Base-by-base conservation (phyloP, 1,139 yeast species). In the Hansenula lynferdii region DNA sequence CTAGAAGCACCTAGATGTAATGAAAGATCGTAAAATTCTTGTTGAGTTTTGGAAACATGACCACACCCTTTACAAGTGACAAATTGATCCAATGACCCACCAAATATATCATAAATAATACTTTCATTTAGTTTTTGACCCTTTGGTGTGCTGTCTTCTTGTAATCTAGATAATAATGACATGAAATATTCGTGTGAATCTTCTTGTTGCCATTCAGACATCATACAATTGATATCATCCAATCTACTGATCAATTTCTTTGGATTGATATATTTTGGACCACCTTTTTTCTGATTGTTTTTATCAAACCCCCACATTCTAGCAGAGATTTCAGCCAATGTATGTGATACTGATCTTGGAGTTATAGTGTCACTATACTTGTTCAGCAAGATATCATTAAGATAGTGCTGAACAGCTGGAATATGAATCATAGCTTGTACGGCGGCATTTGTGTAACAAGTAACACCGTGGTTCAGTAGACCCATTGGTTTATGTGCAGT, bases 141-240 rank as follows among this genome's bases (percentile, higher is more conserved):
- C 57, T 79, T 83, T 24, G 97, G 97, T 2, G 94, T 89, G 8
- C 87, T 75, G 57, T 90, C 97, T 58, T 90, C 97, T 61, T 90
- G 97, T 42, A 90, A 65, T 40, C 96, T 67, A 9, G 94, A 80
- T 71, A 90, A 72, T 44, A 90, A 67, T 15, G 95, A 85, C 96
- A 90, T 89, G 58, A 81, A 86, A 62, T 90, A 92, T 61, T 92
- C 99, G 61, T 92, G 99, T 1, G 96, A 85, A 60, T 92, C 99
- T 62, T 92, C 97, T 61, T 92, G 98, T 60, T 87, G 90, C 96
- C 96, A 89, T 58, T 82, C 92, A 29, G 90, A 80, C 96, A 90
- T 87, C 94, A 86, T 84, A 57, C 96, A 87, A 60, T 90, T 90
- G 53, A 90, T 87, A 51, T 87, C 96, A 38, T 77, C 85, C 41